Evolutionary conservation across 2,329 filamentous ascomycete genomes (phyloP).

Genomic region (Colletotrichum tamarilloi): DNA sequence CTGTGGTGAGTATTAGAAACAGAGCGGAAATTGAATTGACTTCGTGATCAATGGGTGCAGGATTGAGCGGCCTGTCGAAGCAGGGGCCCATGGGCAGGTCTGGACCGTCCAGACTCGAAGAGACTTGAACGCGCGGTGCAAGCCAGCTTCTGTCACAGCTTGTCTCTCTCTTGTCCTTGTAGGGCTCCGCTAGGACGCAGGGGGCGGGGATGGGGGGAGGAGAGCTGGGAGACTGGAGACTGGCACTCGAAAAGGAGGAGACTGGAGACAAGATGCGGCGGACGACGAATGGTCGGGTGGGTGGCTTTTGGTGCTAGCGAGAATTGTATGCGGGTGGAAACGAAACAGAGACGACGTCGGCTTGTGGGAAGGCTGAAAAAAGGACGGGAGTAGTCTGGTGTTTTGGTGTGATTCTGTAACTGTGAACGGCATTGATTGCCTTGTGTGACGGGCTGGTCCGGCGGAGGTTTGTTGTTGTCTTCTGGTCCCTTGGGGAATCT

Average conservation of each 20-base stretch:
- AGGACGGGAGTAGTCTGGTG: background rate
- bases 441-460: slow-evolving; percentile 22
- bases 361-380: slow-evolving; percentile 10
- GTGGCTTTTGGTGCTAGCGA: slow-evolving; percentile 13
- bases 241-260: background rate
- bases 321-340: slow-evolving; percentile 20
- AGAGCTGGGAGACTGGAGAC: slow-evolving; percentile 1
- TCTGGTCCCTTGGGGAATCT: background rate
- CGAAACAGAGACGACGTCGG: slow-evolving; percentile 27
- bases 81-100: slow-evolving; percentile 23
- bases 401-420: background rate
- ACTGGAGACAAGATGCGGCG: slow-evolving; percentile 10
- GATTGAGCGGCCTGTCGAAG: slow-evolving; percentile 21
- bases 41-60: background rate
- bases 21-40: slow-evolving; percentile 3
- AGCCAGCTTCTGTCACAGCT: slow-evolving; percentile 24
- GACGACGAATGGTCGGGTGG: background rate
- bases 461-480: background rate
- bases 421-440: slow-evolving; percentile 22
- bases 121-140: slow-evolving; percentile 29
- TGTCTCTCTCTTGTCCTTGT: slow-evolving; percentile 31
- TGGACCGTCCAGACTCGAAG: slow-evolving; percentile 21
- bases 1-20: background rate
- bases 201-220: slow-evolving; percentile 16
- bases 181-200: slow-evolving; percentile 29